Conservation (phyloP, 1,139 yeast genomes). For the Hyphopichia buzzinii region DNA sequence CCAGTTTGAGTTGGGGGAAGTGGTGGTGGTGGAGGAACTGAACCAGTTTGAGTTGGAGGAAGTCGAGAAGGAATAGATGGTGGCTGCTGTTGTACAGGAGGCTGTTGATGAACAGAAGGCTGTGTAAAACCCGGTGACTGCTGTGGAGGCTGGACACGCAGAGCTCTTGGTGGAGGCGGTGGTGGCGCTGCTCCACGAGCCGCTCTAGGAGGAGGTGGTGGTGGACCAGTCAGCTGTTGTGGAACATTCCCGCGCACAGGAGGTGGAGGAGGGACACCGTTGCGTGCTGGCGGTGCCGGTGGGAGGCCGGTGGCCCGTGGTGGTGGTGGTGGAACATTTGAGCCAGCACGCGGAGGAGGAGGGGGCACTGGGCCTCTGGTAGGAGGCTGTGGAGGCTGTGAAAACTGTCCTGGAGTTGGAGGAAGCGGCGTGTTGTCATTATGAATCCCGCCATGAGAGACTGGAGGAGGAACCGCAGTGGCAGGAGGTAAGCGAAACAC, state of each 20-base stretch:
- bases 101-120: constrained; percentile 12
- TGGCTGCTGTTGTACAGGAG: constrained; percentile 9
- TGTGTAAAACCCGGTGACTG: constrained; percentile 11
- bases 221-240: constrained; percentile 11
- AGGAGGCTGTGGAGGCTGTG: constrained; percentile 12
- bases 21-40: constrained; percentile 9
- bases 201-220: constrained; percentile 29
- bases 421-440: constrained; percentile 7
- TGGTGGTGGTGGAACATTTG: constrained; percentile 23
- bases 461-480: constrained; percentile 15
- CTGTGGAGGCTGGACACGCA: constrained; percentile 7
- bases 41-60: constrained; percentile 16
- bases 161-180: constrained; percentile 25
- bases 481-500: constrained; percentile 30
- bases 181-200: constrained; percentile 18
- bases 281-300: constrained; percentile 9
- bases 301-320: constrained; percentile 12
- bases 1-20: constrained; percentile 6
- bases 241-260: constrained; percentile 15
- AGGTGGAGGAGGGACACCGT: constrained; percentile 31
- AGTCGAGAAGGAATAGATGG: constrained; percentile 9
- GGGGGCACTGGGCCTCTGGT: constrained; percentile 21
- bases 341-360: constrained; percentile 14
- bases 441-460: constrained; percentile 8
- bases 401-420: constrained; percentile 6